Conservation (phyloP, 2,329 filamentous ascomycete species). For the Paraphoma sp. region DNA sequence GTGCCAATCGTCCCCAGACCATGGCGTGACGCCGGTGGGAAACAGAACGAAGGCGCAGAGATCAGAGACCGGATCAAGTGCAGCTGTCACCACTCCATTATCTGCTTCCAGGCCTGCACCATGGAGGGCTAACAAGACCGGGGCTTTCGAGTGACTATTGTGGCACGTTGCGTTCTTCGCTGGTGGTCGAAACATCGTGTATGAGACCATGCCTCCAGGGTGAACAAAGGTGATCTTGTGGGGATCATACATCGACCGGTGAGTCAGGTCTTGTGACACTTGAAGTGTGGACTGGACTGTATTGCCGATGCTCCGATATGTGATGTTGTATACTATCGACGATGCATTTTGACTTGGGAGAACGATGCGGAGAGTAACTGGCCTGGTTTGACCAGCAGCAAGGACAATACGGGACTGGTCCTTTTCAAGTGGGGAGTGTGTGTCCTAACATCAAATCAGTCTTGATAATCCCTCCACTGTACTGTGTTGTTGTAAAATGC, state of each 20-base stretch:
- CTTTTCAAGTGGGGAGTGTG: neutral
- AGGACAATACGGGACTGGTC: slow-evolving; percentile 19
- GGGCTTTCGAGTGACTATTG: slow-evolving; percentile 38
- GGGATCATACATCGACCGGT: slow-evolving; percentile 46
- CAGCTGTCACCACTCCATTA: slow-evolving; percentile 53
- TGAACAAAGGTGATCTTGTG: slow-evolving; percentile 64
- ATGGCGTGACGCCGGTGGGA: slow-evolving; percentile 64
- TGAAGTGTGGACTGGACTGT: slow-evolving; percentile 19
- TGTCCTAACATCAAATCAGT: slow-evolving; percentile 20
- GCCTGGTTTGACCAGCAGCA: slow-evolving; percentile 51
- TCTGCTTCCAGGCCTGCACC: slow-evolving; percentile 65
- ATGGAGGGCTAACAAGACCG: slow-evolving; percentile 61
- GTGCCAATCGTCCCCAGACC: slow-evolving; percentile 69
- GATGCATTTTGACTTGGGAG: slow-evolving; percentile 28
- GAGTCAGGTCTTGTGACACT: slow-evolving; percentile 35
- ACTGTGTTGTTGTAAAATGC: too few species aligned
- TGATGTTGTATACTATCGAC: slow-evolving; percentile 31
- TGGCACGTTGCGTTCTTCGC: slow-evolving; percentile 47
- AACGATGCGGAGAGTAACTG: slow-evolving; percentile 47
- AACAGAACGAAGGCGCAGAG: slow-evolving; percentile 63
- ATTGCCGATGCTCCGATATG: slow-evolving; percentile 27
- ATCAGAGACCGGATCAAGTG: slow-evolving; percentile 58
- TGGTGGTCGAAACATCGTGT: slow-evolving; percentile 64
- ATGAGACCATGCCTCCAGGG: slow-evolving; percentile 61
- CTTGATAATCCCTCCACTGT: slow-evolving; percentile 3